Evolutionary conservation across 225 moss, liverwort and hornwort species (phyloP).

Genomic region (Ulota crispa): DNA sequence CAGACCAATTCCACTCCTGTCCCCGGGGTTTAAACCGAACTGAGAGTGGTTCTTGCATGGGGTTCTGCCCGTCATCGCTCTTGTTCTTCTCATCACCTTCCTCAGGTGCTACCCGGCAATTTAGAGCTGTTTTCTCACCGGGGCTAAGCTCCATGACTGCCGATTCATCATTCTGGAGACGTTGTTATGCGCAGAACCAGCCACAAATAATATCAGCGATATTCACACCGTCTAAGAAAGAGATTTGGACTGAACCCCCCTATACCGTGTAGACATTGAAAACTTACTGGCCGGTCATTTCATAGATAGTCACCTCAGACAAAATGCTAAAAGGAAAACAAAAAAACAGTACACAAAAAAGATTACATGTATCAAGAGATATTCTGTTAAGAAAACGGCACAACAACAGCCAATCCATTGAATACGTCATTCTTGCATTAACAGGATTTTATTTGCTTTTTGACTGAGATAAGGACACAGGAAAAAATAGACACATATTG

Average conservation of each 20-base stretch:
- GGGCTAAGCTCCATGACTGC: slow-evolving; percentile 64
- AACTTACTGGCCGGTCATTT: neutral
- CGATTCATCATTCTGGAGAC: slow-evolving; percentile 60
- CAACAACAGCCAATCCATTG: neutral
- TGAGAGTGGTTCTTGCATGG: slow-evolving; percentile 61
- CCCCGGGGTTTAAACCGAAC: slow-evolving; percentile 84
- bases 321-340: neutral
- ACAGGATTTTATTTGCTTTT: no score
- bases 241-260: neutral
- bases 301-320: neutral
- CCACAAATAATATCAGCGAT: slow-evolving; percentile 7
- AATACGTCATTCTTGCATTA: no score
- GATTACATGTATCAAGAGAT: neutral
- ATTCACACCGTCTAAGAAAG: slow-evolving; percentile 2
- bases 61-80: slow-evolving; percentile 37
- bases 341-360: neutral
- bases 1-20: slow-evolving; percentile 91
- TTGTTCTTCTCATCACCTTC: slow-evolving; percentile 37
- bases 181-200: slow-evolving; percentile 8
- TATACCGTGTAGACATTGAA: neutral
- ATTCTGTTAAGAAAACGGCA: neutral
- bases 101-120: slow-evolving; percentile 57
- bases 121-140: slow-evolving; percentile 78
- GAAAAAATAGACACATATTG: no score
- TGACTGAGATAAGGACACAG: no score